A percentile compares a stretch with the other conserved stretches of the same genome.
Conservation (phyloP, 805 yeast species). For the Suhomyces sp. region DNA sequence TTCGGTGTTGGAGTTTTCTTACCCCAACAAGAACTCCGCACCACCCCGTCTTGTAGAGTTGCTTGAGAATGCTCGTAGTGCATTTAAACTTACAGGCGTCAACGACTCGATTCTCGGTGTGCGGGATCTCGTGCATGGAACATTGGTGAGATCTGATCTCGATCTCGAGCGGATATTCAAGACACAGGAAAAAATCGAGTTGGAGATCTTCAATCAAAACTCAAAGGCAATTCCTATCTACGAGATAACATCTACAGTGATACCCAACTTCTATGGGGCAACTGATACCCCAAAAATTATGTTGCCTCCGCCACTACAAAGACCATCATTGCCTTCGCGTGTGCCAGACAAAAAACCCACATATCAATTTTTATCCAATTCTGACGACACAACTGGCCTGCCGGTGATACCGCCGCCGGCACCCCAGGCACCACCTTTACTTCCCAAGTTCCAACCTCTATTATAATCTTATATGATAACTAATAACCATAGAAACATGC, state of each 20-base stretch:
- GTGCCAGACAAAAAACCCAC: background rate
- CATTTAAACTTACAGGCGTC: constrained; percentile 45
- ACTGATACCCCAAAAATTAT: constrained; percentile 24
- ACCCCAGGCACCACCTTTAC: constrained; percentile 27
- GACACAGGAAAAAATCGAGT: constrained; percentile 28
- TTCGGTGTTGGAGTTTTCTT: constrained; percentile 60
- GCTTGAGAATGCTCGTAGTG: constrained; percentile 70
- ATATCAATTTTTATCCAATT: constrained; percentile 20
- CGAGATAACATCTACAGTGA: constrained; percentile 33
- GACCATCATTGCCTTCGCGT: constrained; percentile 12
- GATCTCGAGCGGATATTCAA: constrained; percentile 40
- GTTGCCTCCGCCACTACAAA: constrained; percentile 33
- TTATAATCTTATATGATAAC: constrained; percentile 8
- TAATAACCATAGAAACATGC: background rate
- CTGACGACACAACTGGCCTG: constrained; percentile 14
- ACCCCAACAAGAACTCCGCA: constrained; percentile 60
- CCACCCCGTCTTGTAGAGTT: constrained; percentile 80
- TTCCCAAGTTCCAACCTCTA: constrained; percentile 32
- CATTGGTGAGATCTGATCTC: constrained; percentile 28
- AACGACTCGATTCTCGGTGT: constrained; percentile 23
- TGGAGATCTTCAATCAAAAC: constrained; percentile 36
- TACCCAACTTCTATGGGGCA: constrained; percentile 13
- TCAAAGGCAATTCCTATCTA: constrained; percentile 34
- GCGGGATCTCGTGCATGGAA: constrained; percentile 23
- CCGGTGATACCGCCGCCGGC: background rate